Percentiles rank a stretch among this genome's conserved stretches.
Evolutionary conservation across 805 yeast genomes (phyloP).

Genomic region (Pichia occidentalis): DNA sequence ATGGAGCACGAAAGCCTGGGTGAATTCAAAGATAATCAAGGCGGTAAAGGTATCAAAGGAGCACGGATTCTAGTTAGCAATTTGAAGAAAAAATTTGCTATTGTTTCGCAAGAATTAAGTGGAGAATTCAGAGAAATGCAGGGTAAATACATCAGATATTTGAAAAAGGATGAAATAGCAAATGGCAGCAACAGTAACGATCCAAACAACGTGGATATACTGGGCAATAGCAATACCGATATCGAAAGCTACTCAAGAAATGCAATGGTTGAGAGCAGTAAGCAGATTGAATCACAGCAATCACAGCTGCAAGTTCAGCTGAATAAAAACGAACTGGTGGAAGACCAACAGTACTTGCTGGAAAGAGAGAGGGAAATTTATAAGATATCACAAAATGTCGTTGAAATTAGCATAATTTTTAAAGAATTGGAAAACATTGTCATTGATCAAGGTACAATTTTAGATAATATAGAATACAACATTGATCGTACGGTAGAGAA

Average conservation of each 20-base stretch:
- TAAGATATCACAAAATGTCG: slow-evolving; percentile 85
- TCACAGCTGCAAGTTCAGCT: slow-evolving; percentile 31
- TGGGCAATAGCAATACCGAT: slow-evolving; percentile 18
- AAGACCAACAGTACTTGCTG: slow-evolving; percentile 63
- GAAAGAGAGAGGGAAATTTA: slow-evolving; percentile 88
- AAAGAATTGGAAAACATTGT: slow-evolving; percentile 88
- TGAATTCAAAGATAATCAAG: slow-evolving; percentile 3
- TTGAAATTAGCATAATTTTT: slow-evolving; percentile 89
- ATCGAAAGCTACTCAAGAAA: slow-evolving; percentile 47
- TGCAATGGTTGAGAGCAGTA: slow-evolving; percentile 39
- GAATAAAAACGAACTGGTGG: slow-evolving; percentile 42
- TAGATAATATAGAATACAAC: slow-evolving; percentile 92
- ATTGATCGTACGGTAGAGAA: slow-evolving; percentile 72
- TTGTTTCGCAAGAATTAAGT: slow-evolving; percentile 72
- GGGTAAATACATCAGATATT: slow-evolving; percentile 77
- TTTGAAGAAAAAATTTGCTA: slow-evolving; percentile 77
- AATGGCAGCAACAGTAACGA: not conserved
- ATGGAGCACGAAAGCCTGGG: not conserved
- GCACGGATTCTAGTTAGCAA: slow-evolving; percentile 56
- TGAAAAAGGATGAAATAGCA: slow-evolving; percentile 64
- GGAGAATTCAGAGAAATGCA: slow-evolving; percentile 80
- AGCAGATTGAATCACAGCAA: slow-evolving; percentile 35
- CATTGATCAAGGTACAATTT: slow-evolving; percentile 89
- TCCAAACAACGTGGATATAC: not conserved
- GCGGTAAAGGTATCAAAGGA: slow-evolving; percentile 4